Evolutionary conservation across 1,284 basidiomycete genomes (phyloP).

Genomic region (Fomitiporia mediterranea): DNA sequence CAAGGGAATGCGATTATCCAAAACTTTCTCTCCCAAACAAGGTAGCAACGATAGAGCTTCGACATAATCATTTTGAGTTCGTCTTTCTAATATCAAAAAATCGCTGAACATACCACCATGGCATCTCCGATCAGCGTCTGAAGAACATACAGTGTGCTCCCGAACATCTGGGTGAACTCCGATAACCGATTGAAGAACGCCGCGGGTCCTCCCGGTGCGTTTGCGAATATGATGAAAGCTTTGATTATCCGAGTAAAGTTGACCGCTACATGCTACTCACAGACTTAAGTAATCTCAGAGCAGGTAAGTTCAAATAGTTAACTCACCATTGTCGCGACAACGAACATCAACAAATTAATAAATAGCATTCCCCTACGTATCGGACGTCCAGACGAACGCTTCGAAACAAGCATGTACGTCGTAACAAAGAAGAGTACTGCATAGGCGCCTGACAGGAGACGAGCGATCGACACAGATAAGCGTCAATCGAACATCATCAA

Average conservation of each 20-base stretch:
- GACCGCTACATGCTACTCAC: constrained; percentile 22
- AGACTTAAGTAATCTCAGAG: not conserved
- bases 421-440: not conserved
- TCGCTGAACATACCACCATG: constrained; percentile 5
- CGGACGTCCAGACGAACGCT: not conserved
- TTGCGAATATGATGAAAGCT: constrained; percentile 24
- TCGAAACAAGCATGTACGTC: not conserved
- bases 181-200: constrained; percentile 25
- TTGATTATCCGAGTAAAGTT: constrained; percentile 25
- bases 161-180: constrained; percentile 25
- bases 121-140: constrained; percentile 21
- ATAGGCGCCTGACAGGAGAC: not conserved
- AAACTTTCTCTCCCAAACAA: not conserved
- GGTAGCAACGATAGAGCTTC: not conserved
- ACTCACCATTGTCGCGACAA: not conserved
- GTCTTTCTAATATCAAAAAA: not conserved
- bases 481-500: not conserved
- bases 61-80: not conserved
- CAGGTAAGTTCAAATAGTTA: not conserved
- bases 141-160: constrained; percentile 26
- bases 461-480: not conserved
- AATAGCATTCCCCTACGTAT: not conserved
- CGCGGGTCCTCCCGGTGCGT: constrained; percentile 25
- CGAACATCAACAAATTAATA: not conserved
- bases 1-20: not conserved